Percentiles rank a stretch among this genome's conserved stretches.
Conservation (phyloP, 306 rosid species). For the Castanea sativa region DNA sequence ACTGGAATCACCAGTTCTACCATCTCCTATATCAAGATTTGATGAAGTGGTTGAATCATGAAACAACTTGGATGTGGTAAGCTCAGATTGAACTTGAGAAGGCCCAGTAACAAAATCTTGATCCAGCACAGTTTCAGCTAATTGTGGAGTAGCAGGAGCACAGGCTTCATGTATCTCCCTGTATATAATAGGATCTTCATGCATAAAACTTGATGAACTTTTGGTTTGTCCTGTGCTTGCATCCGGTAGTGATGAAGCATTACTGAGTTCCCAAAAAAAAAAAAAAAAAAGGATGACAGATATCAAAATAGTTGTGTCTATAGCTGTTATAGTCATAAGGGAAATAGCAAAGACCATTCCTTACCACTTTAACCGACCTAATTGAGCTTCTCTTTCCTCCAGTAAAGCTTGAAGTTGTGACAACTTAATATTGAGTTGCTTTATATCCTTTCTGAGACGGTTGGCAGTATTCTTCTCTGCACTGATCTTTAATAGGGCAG, state of each 20-base stretch:
- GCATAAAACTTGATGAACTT: conserved; percentile 44
- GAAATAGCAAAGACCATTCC: conserved; percentile 4
- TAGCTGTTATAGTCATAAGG: neutral
- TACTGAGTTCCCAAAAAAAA: conserved; percentile 7
- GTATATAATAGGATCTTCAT: conserved; percentile 39
- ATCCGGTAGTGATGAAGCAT: conserved; percentile 30
- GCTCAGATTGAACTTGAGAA: conserved; percentile 36
- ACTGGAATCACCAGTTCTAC: conserved; percentile 38
- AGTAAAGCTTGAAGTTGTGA: conserved; percentile 81
- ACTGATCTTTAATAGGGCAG: conserved; percentile 79
- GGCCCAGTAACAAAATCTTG: conserved; percentile 43
- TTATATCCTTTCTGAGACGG: conserved; percentile 69
- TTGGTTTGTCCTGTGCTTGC: conserved; percentile 51
- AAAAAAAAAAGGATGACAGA: neutral
- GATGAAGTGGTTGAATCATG: conserved; percentile 34
- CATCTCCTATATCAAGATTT: conserved; percentile 31
- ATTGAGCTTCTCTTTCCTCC: conserved; percentile 71
- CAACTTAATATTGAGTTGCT: conserved; percentile 68
- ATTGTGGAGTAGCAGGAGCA: conserved; percentile 31
- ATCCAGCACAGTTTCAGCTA: conserved; percentile 34
- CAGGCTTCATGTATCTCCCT: conserved; percentile 42
- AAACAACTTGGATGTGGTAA: conserved; percentile 31
- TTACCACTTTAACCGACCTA: conserved; percentile 69
- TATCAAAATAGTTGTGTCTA: conserved; percentile 10
- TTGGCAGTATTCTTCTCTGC: conserved; percentile 68